Conservation (phyloP, 768 basidiomycete genomes). For the Hygrocybe punicea region DNA sequence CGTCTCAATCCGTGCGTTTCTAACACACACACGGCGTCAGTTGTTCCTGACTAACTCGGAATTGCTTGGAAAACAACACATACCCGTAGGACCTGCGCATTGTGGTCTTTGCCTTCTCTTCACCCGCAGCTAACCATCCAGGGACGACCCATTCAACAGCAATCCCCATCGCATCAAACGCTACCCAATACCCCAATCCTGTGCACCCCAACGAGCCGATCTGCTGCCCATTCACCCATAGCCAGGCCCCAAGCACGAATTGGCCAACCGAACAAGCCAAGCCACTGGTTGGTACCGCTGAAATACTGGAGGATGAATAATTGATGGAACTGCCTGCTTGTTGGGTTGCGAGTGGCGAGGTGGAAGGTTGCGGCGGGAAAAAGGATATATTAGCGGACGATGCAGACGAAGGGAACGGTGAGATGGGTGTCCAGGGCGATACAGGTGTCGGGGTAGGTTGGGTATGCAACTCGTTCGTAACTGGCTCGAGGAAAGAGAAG, state of each 20-base stretch:
- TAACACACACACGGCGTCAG: conserved; percentile 27
- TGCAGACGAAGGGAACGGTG: conserved; percentile 36
- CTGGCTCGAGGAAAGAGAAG: conserved; percentile 92
- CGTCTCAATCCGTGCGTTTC: conserved; percentile 65
- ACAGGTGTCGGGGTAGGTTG: conserved; percentile 58
- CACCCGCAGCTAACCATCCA: conserved; percentile 36
- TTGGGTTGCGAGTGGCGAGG: not conserved
- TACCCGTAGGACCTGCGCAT: conserved; percentile 62
- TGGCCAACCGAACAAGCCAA: conserved; percentile 38
- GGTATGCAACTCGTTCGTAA: conserved; percentile 46
- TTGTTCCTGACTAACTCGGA: conserved; percentile 1
- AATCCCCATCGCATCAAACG: conserved; percentile 89
- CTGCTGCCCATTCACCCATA: conserved; percentile 91
- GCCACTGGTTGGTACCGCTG: conserved; percentile 2
- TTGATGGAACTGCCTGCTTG: too few relatives aligned
- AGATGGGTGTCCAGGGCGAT: conserved; percentile 66
- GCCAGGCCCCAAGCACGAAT: conserved; percentile 62
- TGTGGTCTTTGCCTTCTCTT: conserved; percentile 30
- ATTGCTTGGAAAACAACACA: conserved; percentile 11
- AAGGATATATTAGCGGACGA: conserved; percentile 18
- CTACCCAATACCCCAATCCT: conserved; percentile 93
- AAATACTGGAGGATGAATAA: not conserved
- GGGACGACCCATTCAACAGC: conserved; percentile 48
- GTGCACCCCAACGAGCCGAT: conserved; percentile 84
- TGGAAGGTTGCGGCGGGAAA: conserved; percentile 8